phyloP scores from a whole-genome alignment of 2,329 filamentous ascomycete genomes.

The Talaromyces sp. region DNA sequence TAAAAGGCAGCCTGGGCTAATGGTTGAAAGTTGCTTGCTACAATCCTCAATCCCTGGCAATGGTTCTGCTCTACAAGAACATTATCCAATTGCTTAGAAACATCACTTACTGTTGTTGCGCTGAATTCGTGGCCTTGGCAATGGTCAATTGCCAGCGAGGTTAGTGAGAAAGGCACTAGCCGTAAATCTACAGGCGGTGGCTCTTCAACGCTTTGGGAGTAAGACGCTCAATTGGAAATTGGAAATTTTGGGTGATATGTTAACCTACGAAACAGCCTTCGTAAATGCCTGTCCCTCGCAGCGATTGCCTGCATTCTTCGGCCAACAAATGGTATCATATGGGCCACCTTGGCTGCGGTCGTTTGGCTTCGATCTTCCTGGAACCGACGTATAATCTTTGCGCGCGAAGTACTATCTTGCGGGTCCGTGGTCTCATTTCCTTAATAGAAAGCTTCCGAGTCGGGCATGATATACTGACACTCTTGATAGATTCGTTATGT shows the following conservation, averaged over 20 bases:
- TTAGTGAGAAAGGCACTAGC: slow-evolving; percentile 33
- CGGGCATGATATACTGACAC: slow-evolving; percentile 12
- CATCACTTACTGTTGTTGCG: slow-evolving; percentile 78
- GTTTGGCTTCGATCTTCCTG: slow-evolving; percentile 50
- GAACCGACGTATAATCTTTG: slow-evolving; percentile 54
- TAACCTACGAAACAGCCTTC: slow-evolving; percentile 48
- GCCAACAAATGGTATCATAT: slow-evolving; percentile 87
- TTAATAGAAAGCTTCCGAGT: no score
- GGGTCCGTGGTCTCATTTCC: slow-evolving; percentile 35
- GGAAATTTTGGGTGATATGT: slow-evolving; percentile 3
- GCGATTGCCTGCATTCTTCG: slow-evolving; percentile 82
- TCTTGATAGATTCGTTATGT: slow-evolving; percentile 54
- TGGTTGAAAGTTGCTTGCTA: slow-evolving; percentile 65
- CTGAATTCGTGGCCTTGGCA: slow-evolving; percentile 87
- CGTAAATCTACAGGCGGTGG: slow-evolving; percentile 13
- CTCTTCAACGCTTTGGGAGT: slow-evolving; percentile 28
- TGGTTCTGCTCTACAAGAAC: slow-evolving; percentile 95
- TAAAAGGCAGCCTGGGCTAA: slow-evolving; percentile 19
- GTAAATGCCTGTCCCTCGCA: slow-evolving; percentile 71
- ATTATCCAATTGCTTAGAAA: slow-evolving; percentile 92
- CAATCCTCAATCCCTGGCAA: slow-evolving; percentile 82
- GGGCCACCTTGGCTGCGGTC: slow-evolving; percentile 67
- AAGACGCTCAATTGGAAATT: slow-evolving; percentile 12
- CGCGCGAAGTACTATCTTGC: slow-evolving; percentile 67
- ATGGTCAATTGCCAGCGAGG: slow-evolving; percentile 54